Evolutionary conservation across 2,329 filamentous ascomycete genomes (phyloP).

Genomic region (Bipolaris gigantea): DNA sequence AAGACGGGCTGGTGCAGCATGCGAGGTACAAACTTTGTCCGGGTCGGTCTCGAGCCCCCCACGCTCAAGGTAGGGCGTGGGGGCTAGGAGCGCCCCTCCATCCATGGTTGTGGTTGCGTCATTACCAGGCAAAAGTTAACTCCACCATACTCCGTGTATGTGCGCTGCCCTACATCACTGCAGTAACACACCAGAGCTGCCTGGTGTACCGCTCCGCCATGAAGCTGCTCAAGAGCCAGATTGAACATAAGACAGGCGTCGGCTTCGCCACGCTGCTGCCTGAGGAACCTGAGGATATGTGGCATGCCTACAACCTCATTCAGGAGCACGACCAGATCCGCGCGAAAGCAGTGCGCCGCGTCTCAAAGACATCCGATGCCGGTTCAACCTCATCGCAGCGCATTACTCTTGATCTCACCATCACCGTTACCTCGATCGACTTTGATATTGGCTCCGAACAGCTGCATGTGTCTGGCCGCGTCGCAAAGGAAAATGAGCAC

Average conservation of each 20-base stretch:
- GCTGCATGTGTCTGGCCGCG: constrained; percentile 68
- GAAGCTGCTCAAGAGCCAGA: constrained; percentile 68
- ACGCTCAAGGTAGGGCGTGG: background rate
- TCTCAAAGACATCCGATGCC: constrained; percentile 62
- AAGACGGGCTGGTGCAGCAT: too few relatives aligned
- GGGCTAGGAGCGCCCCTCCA: constrained; percentile 10
- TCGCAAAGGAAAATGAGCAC: constrained; percentile 66
- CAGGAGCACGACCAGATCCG: constrained; percentile 65
- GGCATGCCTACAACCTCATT: constrained; percentile 76
- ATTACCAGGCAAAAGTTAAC: constrained; percentile 4
- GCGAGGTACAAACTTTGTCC: background rate
- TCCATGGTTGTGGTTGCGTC: constrained; percentile 16
- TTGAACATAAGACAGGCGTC: constrained; percentile 64
- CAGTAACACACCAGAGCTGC: background rate
- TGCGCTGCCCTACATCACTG: too few relatives aligned
- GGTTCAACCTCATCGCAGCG: constrained; percentile 65
- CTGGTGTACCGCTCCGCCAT: constrained; percentile 46
- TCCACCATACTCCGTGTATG: too few relatives aligned
- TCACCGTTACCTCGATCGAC: constrained; percentile 66
- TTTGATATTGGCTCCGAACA: constrained; percentile 70
- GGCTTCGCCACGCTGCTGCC: constrained; percentile 67
- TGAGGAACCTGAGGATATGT: constrained; percentile 78
- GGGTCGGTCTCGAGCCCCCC: background rate
- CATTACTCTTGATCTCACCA: constrained; percentile 65
- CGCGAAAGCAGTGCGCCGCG: constrained; percentile 67